Evolutionary conservation across 106 monocot species (phyloP).

Genomic region (Chionographis japonica): DNA sequence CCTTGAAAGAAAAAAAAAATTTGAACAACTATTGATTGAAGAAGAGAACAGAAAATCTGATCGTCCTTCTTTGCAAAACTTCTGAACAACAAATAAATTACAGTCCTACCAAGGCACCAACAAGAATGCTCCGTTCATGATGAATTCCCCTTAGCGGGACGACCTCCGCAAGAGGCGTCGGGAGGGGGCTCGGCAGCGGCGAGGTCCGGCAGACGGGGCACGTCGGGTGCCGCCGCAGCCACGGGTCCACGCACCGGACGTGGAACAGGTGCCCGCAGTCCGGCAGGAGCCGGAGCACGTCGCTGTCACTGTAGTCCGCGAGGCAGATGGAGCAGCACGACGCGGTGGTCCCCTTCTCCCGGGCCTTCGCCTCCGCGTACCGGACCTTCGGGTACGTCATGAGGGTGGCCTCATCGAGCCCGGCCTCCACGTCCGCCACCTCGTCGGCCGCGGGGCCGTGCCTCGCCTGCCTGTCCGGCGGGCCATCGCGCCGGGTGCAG

Average conservation of each 20-base stretch:
- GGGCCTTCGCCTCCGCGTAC: constrained; percentile 15
- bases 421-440: constrained; percentile 14
- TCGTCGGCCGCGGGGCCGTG: background rate
- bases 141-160: no score
- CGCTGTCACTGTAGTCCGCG: constrained; percentile 28
- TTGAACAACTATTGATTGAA: no score
- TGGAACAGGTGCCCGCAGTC: no score
- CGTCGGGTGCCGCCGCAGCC: constrained; percentile 28
- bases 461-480: background rate
- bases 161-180: no score
- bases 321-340: constrained; percentile 39
- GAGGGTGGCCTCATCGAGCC: constrained; percentile 37
- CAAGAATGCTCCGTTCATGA: no score
- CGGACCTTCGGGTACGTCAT: constrained; percentile 28
- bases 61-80: no score
- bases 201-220: constrained; percentile 43
- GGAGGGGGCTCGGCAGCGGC: no score
- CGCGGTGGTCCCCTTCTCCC: background rate
- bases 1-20: no score
- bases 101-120: no score
- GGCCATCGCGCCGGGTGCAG: constrained; percentile 15
- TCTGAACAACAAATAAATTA: no score
- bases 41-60: no score
- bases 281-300: constrained; percentile 32
- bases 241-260: constrained; percentile 38